Evolutionary conservation across 2,329 filamentous ascomycete species (phyloP).

Genomic region (Epichloe bromicola): DNA sequence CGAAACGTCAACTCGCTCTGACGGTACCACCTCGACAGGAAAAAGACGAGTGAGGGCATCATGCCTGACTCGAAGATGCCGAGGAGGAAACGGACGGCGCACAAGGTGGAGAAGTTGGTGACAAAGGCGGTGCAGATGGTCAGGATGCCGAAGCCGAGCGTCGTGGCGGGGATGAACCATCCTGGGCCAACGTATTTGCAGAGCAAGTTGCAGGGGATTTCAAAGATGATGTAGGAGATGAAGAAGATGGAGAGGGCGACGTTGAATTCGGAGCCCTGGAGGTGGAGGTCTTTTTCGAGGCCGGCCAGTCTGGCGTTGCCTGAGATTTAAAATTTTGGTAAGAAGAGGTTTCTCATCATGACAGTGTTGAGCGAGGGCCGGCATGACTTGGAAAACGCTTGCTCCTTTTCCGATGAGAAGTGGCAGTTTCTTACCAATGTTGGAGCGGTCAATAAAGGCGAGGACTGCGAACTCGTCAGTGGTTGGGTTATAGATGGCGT

Average conservation of each 20-base stretch:
- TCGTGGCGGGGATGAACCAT: slow-evolving; percentile 47
- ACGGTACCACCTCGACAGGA: slow-evolving; percentile 50
- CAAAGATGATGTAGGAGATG: slow-evolving; percentile 51
- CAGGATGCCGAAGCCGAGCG: slow-evolving; percentile 43
- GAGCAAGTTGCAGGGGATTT: slow-evolving; percentile 48
- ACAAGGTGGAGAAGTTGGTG: slow-evolving; percentile 29
- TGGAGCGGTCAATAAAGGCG: slow-evolving; percentile 50
- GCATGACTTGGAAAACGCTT: background rate
- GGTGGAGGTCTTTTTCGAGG: slow-evolving; percentile 38
- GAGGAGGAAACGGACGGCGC: slow-evolving; percentile 46
- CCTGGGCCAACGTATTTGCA: slow-evolving; percentile 54
- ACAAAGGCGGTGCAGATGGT: slow-evolving; percentile 52
- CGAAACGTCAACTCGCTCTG: slow-evolving; percentile 50
- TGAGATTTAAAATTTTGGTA: slow-evolving; percentile 9
- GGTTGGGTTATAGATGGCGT: background rate
- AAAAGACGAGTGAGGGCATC: slow-evolving; percentile 54
- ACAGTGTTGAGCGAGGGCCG: background rate
- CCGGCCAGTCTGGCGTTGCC: slow-evolving; percentile 47
- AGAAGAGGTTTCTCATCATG: background rate
- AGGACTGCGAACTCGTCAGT: slow-evolving; percentile 7
- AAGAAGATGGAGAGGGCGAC: slow-evolving; percentile 48
- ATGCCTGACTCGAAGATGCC: slow-evolving; percentile 52
- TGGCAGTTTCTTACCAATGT: slow-evolving; percentile 37
- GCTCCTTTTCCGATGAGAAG: background rate
- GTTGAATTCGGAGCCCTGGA: slow-evolving; percentile 49